These are phyloP conservation scores for Leucocoprinus sp. DNA, from an alignment of 768 basidiomycete species.

Conservation along the genomic window DNA sequence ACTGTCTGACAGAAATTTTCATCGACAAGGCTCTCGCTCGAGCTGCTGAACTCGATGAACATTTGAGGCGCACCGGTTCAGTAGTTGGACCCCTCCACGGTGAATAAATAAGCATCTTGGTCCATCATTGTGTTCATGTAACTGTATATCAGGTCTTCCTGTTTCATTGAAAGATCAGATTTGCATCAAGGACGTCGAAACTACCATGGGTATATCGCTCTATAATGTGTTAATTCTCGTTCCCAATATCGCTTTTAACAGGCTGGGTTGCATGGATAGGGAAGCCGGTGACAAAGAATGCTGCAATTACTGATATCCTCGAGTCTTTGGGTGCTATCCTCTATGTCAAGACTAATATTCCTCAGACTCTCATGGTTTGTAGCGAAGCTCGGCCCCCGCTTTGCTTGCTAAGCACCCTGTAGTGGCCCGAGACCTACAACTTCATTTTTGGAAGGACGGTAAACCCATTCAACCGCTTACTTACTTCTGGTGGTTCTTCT, in stretches of 20 bases:
- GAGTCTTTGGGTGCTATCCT: constrained; percentile 60
- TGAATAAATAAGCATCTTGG: constrained; percentile 9
- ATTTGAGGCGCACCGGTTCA: constrained; percentile 52
- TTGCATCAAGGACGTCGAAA: constrained; percentile 58
- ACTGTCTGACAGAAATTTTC: constrained; percentile 81
- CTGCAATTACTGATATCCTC: constrained; percentile 61
- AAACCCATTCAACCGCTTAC: constrained; percentile 65
- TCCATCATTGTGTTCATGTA: not conserved
- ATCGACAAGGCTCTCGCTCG: constrained; percentile 59
- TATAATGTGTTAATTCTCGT: no score
- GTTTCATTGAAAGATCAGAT: constrained; percentile 73
- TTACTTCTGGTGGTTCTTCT: constrained; percentile 74
- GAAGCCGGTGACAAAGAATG: constrained; percentile 45
- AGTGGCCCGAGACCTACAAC: constrained; percentile 79
- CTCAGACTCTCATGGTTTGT: constrained; percentile 66
- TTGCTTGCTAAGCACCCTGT: not conserved
- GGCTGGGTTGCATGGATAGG: constrained; percentile 74
- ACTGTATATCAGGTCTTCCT: constrained; percentile 34
- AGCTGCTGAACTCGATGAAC: constrained; percentile 59
- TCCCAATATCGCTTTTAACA: constrained; percentile 13
- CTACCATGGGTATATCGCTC: constrained; percentile 45
- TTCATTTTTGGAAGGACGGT: constrained; percentile 69
- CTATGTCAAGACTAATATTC: constrained; percentile 69
- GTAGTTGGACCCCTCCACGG: constrained; percentile 69
- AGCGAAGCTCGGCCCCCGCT: not conserved